A percentile compares a stretch with the other conserved stretches of the same genome.
Evolutionary conservation across 164 flowering plant genomes (phyloP).

Genomic region (Magnolia changhungtana): DNA sequence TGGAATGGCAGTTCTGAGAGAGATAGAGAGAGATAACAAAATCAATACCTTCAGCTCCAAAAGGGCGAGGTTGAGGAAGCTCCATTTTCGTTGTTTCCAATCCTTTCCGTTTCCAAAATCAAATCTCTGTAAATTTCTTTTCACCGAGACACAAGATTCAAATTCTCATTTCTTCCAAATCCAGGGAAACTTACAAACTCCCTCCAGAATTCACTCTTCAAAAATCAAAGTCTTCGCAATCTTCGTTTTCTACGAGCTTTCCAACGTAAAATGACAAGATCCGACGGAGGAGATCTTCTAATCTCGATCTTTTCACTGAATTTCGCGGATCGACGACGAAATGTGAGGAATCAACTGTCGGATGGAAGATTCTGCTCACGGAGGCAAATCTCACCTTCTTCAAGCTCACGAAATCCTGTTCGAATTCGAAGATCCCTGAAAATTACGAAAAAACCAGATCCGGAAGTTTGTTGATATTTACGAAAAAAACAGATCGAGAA

Average conservation of each 20-base stretch:
- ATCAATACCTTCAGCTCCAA: slow-evolving; percentile 5
- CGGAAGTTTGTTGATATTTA: background rate
- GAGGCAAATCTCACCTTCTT: background rate
- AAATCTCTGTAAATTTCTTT: background rate
- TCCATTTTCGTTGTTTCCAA: slow-evolving; percentile 38
- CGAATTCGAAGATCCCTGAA: background rate
- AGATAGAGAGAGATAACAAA: background rate
- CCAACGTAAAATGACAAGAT: slow-evolving; percentile 13
- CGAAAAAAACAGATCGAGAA: background rate
- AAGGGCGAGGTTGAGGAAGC: slow-evolving; percentile 72
- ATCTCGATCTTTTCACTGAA: background rate
- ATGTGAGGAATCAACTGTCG: background rate
- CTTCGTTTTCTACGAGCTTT: background rate
- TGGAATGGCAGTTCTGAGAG: slow-evolving; percentile 24
- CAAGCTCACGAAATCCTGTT: background rate
- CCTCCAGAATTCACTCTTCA: background rate
- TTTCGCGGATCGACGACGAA: background rate
- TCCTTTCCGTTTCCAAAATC: background rate
- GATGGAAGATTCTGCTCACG: background rate
- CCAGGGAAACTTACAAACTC: background rate
- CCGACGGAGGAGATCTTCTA: slow-evolving; percentile 14
- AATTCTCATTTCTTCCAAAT: background rate
- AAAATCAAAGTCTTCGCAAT: background rate
- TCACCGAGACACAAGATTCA: background rate
- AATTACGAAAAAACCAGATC: background rate